Base-by-base conservation (phyloP, 768 basidiomycete species). In the Amanita molliuscula region DNA sequence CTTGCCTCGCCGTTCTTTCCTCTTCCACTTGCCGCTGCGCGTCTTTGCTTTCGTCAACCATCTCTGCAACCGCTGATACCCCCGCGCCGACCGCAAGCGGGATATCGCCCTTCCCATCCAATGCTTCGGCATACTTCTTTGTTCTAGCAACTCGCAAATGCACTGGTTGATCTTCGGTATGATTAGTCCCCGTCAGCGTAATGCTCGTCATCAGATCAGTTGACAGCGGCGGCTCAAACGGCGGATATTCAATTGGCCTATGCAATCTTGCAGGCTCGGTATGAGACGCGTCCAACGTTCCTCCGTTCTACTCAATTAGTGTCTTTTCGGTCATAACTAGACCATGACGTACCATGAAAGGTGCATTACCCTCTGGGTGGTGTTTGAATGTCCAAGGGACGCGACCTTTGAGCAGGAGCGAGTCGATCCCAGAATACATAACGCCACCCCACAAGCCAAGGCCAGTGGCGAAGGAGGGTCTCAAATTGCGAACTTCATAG, bases 181-280 rank as follows among this genome's bases (percentile, higher is more conserved):
- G 95, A 61, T 95, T 95, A 13, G 95, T 97, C 0, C 88, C 89
- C 6, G 95, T 96, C 38, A 96, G 75, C 2, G 88, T 75, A 33
- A 99, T 76, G 29, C 86, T 87, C 0, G 91, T 98, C 63, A 98
- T 73, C 59, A 99, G 71, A 62, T 98, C 95, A 25, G 95, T 97
- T 4, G 89, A 91, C 11, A 98, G 71, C 6, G 91, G 88, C 1
- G 93, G 81, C 61, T 97, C 82, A 46, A 88, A 89, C 4, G 81
- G 67, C 0, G 94, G 94, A 65, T 97, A 96, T 4, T 79, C 73
- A 58, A 94, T 93, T 0, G 87, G 87, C 56, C 76, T 73, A 63
- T 78, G 83, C 38, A 74, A 67, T 50, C 69, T 69, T 0, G 89
- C 84, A 13, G 73, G 74, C 56, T 77, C 73, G 1, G 95, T 99